Conservation (phyloP, 306 rosid species). For the Dryas octopetala region DNA sequence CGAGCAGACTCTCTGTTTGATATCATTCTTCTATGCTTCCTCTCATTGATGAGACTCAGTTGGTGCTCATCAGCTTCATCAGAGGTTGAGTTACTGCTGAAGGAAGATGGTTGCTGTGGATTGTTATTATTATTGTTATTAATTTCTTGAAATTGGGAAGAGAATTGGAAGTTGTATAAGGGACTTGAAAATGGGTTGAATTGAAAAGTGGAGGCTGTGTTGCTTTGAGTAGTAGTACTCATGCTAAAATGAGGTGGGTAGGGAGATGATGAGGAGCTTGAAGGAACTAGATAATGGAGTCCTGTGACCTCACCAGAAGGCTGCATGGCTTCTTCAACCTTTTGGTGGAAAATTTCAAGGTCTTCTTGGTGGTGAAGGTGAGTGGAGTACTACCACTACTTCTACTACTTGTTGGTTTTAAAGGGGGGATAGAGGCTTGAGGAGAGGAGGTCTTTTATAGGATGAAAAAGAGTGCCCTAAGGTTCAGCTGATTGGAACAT, state of each 20-base stretch:
- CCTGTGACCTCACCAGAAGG: conserved; percentile 43
- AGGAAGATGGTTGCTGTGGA: conserved; percentile 47
- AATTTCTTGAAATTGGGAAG: conserved; percentile 50
- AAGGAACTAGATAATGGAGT: conserved; percentile 50
- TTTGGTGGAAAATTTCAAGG: conserved; percentile 14
- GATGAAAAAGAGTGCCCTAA: conserved; percentile 34
- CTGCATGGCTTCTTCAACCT: conserved; percentile 51
- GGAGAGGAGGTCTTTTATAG: conserved; percentile 61
- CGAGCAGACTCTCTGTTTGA: conserved; percentile 96
- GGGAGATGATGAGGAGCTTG: conserved; percentile 49
- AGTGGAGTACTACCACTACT: conserved; percentile 11
- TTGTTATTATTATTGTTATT: conserved; percentile 20
- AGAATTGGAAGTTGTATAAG: conserved; percentile 39
- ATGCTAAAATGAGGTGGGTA: conserved; percentile 32
- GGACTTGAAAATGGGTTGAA: conserved; percentile 45
- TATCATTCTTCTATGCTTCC: conserved; percentile 89
- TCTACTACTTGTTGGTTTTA: conserved; percentile 25
- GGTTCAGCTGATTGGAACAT: conserved; percentile 33
- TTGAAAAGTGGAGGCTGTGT: conserved; percentile 37
- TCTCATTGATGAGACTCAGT: conserved; percentile 60
- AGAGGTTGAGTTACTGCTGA: conserved; percentile 84
- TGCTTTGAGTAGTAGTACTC: conserved; percentile 27
- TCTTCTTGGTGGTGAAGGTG: conserved; percentile 27
- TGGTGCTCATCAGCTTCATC: conserved; percentile 87
- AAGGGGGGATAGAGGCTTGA: conserved; percentile 38